Evolutionary conservation across 768 basidiomycete genomes (phyloP).

Genomic region (Termitomyces titanicus): DNA sequence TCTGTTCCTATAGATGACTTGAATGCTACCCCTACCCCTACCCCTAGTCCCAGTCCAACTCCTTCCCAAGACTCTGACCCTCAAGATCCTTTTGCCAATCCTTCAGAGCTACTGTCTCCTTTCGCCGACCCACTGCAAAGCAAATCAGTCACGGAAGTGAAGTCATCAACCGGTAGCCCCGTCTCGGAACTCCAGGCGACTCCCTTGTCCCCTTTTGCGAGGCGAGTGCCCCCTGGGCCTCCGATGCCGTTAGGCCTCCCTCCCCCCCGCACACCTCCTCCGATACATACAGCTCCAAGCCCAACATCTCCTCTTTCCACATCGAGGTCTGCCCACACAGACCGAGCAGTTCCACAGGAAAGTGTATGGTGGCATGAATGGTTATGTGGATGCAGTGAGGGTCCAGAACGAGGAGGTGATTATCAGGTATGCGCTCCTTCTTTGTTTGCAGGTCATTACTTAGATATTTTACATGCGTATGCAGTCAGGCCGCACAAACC

Average conservation of each 20-base stretch:
- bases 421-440: conserved; percentile 45
- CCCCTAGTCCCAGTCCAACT: conserved; percentile 12
- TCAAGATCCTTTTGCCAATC: conserved; percentile 47
- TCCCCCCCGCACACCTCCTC: conserved; percentile 53
- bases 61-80: conserved; percentile 24
- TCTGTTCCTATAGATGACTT: conserved; percentile 53
- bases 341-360: conserved; percentile 31
- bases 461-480: not conserved
- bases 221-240: conserved; percentile 30
- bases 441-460: not conserved
- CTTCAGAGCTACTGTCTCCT: conserved; percentile 44
- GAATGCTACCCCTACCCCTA: conserved; percentile 33
- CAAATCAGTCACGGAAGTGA: conserved; percentile 20
- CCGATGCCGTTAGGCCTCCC: conserved; percentile 63
- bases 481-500: conserved; percentile 76
- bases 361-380: conserved; percentile 84
- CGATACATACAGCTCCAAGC: conserved; percentile 36
- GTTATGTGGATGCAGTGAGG: conserved; percentile 78
- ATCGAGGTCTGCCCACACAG: conserved; percentile 15
- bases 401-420: conserved; percentile 69
- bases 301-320: conserved; percentile 26
- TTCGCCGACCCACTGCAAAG: conserved; percentile 36
- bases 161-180: conserved; percentile 17
- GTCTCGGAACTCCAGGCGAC: conserved; percentile 1
- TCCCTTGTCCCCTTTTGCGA: conserved; percentile 14